Conservation (phyloP, 768 basidiomycete species). For the Fomitopsis serialis region DNA sequence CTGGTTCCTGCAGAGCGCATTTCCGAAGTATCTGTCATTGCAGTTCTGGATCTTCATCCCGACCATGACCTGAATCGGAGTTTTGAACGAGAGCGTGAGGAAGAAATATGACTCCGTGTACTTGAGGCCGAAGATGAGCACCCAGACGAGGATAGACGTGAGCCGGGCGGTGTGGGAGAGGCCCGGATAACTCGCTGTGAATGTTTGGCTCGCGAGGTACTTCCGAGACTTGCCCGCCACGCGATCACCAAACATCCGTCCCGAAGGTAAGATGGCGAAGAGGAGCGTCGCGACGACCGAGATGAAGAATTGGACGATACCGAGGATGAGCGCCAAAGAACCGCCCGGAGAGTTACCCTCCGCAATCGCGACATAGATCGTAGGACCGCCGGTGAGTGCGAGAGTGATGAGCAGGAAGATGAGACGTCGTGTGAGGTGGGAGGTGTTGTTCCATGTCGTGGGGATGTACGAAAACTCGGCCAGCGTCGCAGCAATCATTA, state of each 20-base stretch:
- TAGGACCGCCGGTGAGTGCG: constrained; percentile 87
- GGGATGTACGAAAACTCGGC: constrained; percentile 98
- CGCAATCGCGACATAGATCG: constrained; percentile 89
- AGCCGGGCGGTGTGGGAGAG: constrained; percentile 61
- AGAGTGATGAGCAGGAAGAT: constrained; percentile 88
- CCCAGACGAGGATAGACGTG: constrained; percentile 80
- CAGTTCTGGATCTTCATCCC: constrained; percentile 95
- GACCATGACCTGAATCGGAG: constrained; percentile 93
- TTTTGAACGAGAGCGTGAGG: constrained; percentile 89
- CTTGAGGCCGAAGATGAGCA: constrained; percentile 94
- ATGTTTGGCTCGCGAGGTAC: constrained; percentile 97
- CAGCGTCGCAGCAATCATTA: constrained; percentile 94
- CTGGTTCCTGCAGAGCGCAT: constrained; percentile 82
- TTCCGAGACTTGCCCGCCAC: constrained; percentile 94
- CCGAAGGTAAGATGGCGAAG: constrained; percentile 91
- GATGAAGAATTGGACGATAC: constrained; percentile 95
- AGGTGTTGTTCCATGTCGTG: constrained; percentile 97
- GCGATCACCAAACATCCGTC: constrained; percentile 97
- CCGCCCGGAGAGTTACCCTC: constrained; percentile 58
- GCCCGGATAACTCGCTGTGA: constrained; percentile 90
- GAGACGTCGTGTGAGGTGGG: constrained; percentile 88
- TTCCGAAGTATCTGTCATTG: constrained; percentile 80
- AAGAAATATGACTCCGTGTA: constrained; percentile 97
- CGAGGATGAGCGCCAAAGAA: constrained; percentile 82
- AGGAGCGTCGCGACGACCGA: constrained; percentile 81